Base-by-base conservation (phyloP, 768 basidiomycete species). In the Auricularia sp. region DNA sequence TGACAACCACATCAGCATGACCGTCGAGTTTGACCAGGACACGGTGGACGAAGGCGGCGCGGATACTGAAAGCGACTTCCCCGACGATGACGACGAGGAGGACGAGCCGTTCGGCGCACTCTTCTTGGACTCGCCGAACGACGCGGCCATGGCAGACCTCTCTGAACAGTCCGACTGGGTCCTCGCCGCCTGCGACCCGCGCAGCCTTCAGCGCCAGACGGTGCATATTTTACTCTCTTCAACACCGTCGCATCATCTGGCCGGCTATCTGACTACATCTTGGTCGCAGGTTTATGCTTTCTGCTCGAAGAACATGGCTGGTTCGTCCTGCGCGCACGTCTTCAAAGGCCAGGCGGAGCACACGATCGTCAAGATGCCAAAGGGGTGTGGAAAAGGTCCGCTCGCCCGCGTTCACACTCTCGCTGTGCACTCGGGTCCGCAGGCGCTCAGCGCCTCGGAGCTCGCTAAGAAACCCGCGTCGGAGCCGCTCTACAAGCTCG, bases 341-440 rank as follows among this genome's bases (percentile, higher is more conserved):
- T 61, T 65, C 54, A 34, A 63, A 16, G 64, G 64, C 21, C 21
- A 21, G 16, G 64, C 64, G 18, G 64, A 62, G 42, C 18, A 65
- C 44, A 65, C 64, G 5, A 65, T 65, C 64, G 34, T 65, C 16
- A 62, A 62, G 59, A 56, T 65, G 58, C 64, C 64, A 5, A 65
- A 24, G 24, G 29, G 36, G 37, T 65, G 64, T 24, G 64, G 64
- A 18, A n/a, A 21, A 16, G 64, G 64, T 2, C 64, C 64, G 5
- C 33, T 33, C 37, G 64, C 54, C n/a, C 54, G 64, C 34, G 36
- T 65, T 14, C 14, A n/a, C 18, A 8, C 56, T 10, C 56, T 59
- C 34, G 56, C 24, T 10, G 16, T 34, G 1, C 64, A 65, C 34
- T 13, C 24, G 5, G 37, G 59, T 39, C 54, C 63, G 37, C 24